phyloP scores from a whole-genome alignment of 1,284 basidiomycete genomes.

The Cystobasidium sp. region DNA sequence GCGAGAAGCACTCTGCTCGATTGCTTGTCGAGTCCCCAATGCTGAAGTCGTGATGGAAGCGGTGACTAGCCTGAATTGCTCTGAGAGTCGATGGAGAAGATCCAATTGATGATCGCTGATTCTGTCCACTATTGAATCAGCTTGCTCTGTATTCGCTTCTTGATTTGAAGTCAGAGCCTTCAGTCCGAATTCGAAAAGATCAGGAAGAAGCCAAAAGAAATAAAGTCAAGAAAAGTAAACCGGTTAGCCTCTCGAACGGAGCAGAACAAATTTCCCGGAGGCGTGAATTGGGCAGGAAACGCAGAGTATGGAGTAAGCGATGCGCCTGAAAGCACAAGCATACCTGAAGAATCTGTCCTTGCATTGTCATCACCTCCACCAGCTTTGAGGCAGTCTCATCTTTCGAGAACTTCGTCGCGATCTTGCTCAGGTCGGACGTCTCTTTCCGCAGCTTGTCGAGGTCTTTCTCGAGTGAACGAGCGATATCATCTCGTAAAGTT shows the following conservation, averaged over 20 bases:
- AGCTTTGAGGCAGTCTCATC: conserved; percentile 12
- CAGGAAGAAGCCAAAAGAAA: no score
- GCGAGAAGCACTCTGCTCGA: conserved; percentile 1
- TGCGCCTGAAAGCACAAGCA: not conserved
- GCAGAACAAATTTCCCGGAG: not conserved
- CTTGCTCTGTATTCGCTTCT: not conserved
- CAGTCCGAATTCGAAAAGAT: not conserved
- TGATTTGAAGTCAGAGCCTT: conserved; percentile 14
- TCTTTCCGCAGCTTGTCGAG: conserved; percentile 9
- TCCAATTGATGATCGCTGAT: conserved; percentile 21
- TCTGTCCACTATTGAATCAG: conserved; percentile 9
- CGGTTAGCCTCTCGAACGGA: no score
- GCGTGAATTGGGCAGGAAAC: not conserved
- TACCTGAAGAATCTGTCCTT: conserved; percentile 11
- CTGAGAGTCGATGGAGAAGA: conserved; percentile 21
- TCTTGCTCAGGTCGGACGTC: conserved; percentile 3
- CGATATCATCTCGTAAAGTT: conserved; percentile 6
- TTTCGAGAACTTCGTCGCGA: not conserved
- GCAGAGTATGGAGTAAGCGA: not conserved
- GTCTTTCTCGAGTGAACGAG: conserved; percentile 5
- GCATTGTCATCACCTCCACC: not conserved
- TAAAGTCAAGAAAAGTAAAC: no score
- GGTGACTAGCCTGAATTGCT: conserved; percentile 18
- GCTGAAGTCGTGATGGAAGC: conserved; percentile 24
- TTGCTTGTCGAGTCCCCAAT: not conserved